phyloP scores from a whole-genome alignment of 2,329 filamentous ascomycete genomes.

The Pestalotiopsis sp. region DNA sequence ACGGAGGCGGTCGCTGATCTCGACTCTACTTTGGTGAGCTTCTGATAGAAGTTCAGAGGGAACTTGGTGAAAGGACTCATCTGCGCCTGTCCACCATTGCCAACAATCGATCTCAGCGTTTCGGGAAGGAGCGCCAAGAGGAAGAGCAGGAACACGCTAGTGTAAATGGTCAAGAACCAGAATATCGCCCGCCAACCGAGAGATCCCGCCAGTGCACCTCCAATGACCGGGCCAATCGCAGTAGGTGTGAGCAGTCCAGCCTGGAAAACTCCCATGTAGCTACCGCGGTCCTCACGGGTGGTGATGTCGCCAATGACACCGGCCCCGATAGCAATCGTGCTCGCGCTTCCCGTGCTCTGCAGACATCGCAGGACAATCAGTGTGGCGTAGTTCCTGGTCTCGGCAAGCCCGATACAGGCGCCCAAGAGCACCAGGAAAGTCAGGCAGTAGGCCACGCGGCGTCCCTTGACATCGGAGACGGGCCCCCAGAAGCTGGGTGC shows the following conservation, averaged over 20 bases:
- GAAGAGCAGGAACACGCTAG: slow-evolving; percentile 10
- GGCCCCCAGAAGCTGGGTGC: slow-evolving; percentile 40
- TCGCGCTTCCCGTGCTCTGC: slow-evolving; percentile 47
- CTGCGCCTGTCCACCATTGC: neutral
- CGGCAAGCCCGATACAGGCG: slow-evolving; percentile 36
- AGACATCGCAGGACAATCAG: slow-evolving; percentile 42
- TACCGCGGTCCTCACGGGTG: slow-evolving; percentile 38
- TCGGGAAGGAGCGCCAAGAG: slow-evolving; percentile 1
- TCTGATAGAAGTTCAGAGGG: slow-evolving; percentile 25
- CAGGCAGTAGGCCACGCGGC: slow-evolving; percentile 39
- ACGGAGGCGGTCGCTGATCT: slow-evolving; percentile 14
- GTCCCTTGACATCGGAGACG: slow-evolving; percentile 39
- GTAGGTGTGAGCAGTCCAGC: slow-evolving; percentile 33
- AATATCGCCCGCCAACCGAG: slow-evolving; percentile 43
- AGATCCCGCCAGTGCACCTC: slow-evolving; percentile 36
- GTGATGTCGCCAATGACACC: slow-evolving; percentile 42
- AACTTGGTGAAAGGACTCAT: slow-evolving; percentile 22
- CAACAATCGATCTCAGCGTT: neutral
- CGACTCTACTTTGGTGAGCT: slow-evolving; percentile 15
- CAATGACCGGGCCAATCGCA: slow-evolving; percentile 36
- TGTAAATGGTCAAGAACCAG: slow-evolving; percentile 41
- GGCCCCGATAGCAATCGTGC: slow-evolving; percentile 42
- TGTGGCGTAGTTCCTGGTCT: slow-evolving; percentile 35
- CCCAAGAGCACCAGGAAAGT: slow-evolving; percentile 36
- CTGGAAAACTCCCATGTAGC: slow-evolving; percentile 33